phyloP scores from a whole-genome alignment of 768 basidiomycete species.

The Hypsizygus marmoreus region DNA sequence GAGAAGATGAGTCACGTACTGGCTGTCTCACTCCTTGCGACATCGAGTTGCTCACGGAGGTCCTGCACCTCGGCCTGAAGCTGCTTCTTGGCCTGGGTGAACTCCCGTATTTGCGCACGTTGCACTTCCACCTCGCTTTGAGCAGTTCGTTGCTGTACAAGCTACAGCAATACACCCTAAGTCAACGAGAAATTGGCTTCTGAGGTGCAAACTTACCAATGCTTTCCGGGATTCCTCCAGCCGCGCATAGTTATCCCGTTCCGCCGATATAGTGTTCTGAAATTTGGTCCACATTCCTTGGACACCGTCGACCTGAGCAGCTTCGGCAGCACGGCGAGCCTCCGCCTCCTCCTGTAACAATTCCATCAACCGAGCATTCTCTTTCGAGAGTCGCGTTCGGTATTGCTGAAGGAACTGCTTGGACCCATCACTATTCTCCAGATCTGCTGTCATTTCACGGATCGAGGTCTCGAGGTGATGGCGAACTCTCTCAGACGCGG shows the following conservation, averaged over 20 bases:
- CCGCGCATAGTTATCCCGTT: conserved; percentile 62
- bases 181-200: background rate
- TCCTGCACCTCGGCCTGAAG: conserved; percentile 55
- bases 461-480: conserved; percentile 63
- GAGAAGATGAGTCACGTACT: conserved; percentile 38
- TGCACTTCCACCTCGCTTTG: conserved; percentile 68
- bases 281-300: conserved; percentile 70
- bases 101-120: conserved; percentile 63
- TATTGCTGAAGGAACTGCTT: conserved; percentile 62
- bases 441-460: conserved; percentile 57
- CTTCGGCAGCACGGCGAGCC: conserved; percentile 60
- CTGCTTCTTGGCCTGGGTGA: conserved; percentile 55
- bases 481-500: conserved; percentile 65
- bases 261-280: conserved; percentile 56
- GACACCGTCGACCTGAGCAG: conserved; percentile 63
- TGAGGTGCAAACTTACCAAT: conserved; percentile 45
- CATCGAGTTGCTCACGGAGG: conserved; percentile 58
- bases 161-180: conserved; percentile 34
- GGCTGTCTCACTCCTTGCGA: conserved; percentile 58
- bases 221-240: conserved; percentile 74
- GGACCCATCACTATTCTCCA: conserved; percentile 67
- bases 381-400: conserved; percentile 54
- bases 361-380: conserved; percentile 56
- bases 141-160: conserved; percentile 64
- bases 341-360: conserved; percentile 64